phyloP scores from a whole-genome alignment of 805 yeast species.

The Ogataea thermomethanolica region DNA sequence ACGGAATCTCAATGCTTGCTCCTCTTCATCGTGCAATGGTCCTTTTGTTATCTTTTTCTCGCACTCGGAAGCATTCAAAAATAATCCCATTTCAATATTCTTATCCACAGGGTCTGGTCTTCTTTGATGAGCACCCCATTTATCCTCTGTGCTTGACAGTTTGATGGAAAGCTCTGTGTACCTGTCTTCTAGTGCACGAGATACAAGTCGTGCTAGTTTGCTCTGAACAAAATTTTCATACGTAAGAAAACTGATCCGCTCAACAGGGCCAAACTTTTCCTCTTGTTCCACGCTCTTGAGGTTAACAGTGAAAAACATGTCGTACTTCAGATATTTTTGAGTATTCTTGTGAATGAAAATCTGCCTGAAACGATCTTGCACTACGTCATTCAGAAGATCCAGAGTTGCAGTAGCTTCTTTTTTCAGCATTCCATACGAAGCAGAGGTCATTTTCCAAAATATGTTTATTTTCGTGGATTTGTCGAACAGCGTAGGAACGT shows the following conservation, averaged over 20 bases:
- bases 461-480: conserved; percentile 73
- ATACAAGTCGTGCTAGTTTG: conserved; percentile 56
- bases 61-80: conserved; percentile 65
- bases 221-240: conserved; percentile 63
- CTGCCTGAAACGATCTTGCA: conserved; percentile 76
- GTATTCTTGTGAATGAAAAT: conserved; percentile 65
- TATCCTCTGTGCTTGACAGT: conserved; percentile 15
- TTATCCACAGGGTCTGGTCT: conserved; percentile 40
- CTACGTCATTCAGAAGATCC: conserved; percentile 67
- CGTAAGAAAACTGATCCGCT: conserved; percentile 67
- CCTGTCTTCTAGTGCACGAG: conserved; percentile 54
- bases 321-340: conserved; percentile 58
- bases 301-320: conserved; percentile 55
- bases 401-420: conserved; percentile 69
- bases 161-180: conserved; percentile 37
- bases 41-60: conserved; percentile 87
- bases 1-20: conserved; percentile 62
- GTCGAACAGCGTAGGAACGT: conserved; percentile 73
- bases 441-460: conserved; percentile 72
- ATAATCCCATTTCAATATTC: conserved; percentile 54
- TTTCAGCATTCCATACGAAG: conserved; percentile 60
- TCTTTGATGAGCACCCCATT: conserved; percentile 48
- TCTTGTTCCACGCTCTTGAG: conserved; percentile 37
- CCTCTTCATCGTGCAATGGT: conserved; percentile 61
- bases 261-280: conserved; percentile 59